Conservation (phyloP, 192 early-diverging fungal genomes). For the Coemansia sp. region DNA sequence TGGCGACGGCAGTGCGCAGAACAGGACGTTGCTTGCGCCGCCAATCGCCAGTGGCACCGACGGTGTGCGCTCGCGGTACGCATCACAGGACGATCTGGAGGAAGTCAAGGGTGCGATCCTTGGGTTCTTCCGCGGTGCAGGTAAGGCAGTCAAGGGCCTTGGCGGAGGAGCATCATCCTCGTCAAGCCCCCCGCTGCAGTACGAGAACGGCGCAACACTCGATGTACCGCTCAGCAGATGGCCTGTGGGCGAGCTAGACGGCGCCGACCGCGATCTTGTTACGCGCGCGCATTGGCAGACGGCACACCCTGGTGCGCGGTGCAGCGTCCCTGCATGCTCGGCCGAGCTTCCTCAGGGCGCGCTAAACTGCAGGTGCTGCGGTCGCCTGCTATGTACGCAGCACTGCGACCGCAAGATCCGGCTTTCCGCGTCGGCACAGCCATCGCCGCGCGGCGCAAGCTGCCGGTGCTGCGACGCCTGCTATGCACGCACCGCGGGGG, state of each 20-base stretch:
- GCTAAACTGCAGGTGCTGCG: slow-evolving; percentile 55
- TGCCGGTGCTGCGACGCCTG: slow-evolving; percentile 64
- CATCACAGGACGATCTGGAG: slow-evolving; percentile 39
- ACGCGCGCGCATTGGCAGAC: slow-evolving; percentile 41
- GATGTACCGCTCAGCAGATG: slow-evolving; percentile 1
- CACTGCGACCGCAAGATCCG: slow-evolving; percentile 62
- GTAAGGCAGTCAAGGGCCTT: slow-evolving; percentile 34
- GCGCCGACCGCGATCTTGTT: slow-evolving; percentile 25
- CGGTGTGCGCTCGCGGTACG: slow-evolving; percentile 13
- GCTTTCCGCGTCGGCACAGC: slow-evolving; percentile 63
- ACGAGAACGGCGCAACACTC: background rate
- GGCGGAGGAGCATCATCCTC: background rate
- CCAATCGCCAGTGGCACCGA: background rate
- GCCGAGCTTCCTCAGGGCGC: slow-evolving; percentile 5
- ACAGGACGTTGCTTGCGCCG: background rate
- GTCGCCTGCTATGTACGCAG: slow-evolving; percentile 60
- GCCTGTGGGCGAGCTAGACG: slow-evolving; percentile 18
- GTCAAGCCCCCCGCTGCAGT: background rate
- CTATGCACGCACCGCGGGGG: slow-evolving; percentile 50
- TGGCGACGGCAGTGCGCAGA: background rate
- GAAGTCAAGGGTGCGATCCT: slow-evolving; percentile 38
- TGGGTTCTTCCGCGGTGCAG: slow-evolving; percentile 45
- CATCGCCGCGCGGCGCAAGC: slow-evolving; percentile 56
- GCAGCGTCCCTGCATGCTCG: slow-evolving; percentile 28
- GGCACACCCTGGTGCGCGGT: slow-evolving; percentile 11